phyloP scores from a whole-genome alignment of 768 basidiomycete genomes.

The Leccinum obscurum region DNA sequence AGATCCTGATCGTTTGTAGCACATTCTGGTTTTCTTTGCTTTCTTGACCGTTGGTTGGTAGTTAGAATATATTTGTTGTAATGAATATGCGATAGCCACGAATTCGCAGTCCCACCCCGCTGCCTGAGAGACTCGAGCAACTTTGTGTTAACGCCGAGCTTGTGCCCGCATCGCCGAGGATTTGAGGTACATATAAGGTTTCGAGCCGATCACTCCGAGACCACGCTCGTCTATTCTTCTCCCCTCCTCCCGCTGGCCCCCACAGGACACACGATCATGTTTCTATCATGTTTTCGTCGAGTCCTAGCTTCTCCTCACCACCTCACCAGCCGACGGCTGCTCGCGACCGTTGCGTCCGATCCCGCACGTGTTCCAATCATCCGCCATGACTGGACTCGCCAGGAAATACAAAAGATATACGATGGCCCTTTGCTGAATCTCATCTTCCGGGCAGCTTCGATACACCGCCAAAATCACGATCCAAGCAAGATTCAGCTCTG shows the following conservation, averaged over 20 bases:
- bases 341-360: conserved; percentile 55
- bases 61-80: conserved; percentile 34
- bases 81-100: conserved; percentile 15
- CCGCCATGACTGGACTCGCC: conserved; percentile 69
- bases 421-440: conserved; percentile 85
- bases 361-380: conserved; percentile 22
- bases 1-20: conserved; percentile 32
- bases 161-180: background rate
- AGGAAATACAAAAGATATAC: conserved; percentile 84
- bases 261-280: conserved; percentile 13
- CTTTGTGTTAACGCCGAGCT: conserved; percentile 9
- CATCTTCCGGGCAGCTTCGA: conserved; percentile 79
- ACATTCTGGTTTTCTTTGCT: conserved; percentile 23
- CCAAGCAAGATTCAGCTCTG: conserved; percentile 92
- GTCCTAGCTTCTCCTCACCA: conserved; percentile 10
- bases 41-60: conserved; percentile 25
- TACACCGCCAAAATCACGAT: conserved; percentile 87
- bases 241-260: background rate
- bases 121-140: background rate
- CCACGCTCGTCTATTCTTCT: conserved; percentile 6
- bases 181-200: conserved; percentile 2
- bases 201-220: background rate
- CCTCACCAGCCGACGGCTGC: conserved; percentile 41
- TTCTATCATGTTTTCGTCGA: conserved; percentile 7
- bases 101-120: background rate